These are phyloP conservation scores for Xylaria longipes DNA, from an alignment of 495 filamentous ascomycete species.

Conservation along the genomic window DNA sequence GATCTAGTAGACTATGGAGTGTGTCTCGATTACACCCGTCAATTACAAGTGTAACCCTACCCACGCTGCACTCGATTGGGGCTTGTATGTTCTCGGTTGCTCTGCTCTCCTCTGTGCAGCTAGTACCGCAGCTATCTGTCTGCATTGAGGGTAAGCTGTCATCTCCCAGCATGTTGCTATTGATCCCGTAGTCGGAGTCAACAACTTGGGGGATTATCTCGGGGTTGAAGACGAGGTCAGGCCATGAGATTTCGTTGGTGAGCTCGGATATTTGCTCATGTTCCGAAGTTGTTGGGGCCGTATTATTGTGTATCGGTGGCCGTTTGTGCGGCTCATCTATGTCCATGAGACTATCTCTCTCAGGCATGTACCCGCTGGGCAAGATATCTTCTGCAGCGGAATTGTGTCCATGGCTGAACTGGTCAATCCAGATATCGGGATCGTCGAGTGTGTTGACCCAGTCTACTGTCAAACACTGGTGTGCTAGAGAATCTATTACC, in stretches of 20 bases:
- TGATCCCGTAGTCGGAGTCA: not conserved
- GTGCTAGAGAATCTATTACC: not conserved
- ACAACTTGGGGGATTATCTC: not conserved
- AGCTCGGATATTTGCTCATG: not conserved
- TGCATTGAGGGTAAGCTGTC: not conserved
- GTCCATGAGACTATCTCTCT: not conserved
- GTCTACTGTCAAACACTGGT: not conserved
- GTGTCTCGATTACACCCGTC: constrained; percentile 26
- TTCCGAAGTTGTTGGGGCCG: not conserved
- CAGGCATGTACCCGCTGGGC: not conserved
- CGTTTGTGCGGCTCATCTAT: not conserved
- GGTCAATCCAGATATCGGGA: not conserved
- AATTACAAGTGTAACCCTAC: constrained; percentile 24
- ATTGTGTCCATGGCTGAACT: not conserved
- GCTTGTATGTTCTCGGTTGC: not conserved
- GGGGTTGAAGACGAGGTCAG: not conserved
- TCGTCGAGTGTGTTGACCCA: not conserved
- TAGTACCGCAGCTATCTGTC: not conserved
- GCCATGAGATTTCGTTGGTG: not conserved
- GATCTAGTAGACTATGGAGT: constrained; percentile 18
- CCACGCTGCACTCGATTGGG: constrained; percentile 5
- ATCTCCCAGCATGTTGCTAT: not conserved
- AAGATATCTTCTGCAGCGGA: not conserved
- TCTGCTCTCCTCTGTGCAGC: not conserved
- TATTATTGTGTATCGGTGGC: not conserved